phyloP scores from a whole-genome alignment of 176 grass and related monocot genomes.

The Phoenix roebelenii region DNA sequence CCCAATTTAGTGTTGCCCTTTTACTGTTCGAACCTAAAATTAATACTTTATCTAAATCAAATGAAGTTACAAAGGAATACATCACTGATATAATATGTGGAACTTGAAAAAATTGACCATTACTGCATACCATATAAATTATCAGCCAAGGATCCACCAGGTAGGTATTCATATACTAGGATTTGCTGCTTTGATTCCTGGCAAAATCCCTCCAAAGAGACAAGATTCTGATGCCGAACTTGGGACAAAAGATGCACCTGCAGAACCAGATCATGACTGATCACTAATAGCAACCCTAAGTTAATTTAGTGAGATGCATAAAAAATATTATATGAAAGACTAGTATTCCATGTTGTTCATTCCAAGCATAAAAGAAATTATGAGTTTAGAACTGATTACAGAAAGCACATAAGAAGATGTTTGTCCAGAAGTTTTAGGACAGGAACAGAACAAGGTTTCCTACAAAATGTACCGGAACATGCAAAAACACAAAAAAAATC shows the following conservation, averaged over 20 bases:
- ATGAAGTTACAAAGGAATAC: no score
- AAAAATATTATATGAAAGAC: no score
- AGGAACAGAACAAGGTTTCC: no score
- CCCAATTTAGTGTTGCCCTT: slow-evolving; percentile 34
- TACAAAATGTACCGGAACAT: no score
- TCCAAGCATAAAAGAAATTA: no score
- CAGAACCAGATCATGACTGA: neutral
- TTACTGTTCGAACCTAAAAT: slow-evolving; percentile 33
- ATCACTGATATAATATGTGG: no score
- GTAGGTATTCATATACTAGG: slow-evolving; percentile 29
- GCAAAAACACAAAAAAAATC: no score
- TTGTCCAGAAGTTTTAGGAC: no score
- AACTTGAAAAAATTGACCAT: neutral
- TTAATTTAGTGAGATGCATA: no score
- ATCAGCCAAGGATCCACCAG: slow-evolving; percentile 30
- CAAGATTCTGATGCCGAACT: slow-evolving; percentile 32
- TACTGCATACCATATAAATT: slow-evolving; percentile 33
- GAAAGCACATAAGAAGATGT: no score
- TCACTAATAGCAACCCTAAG: neutral
- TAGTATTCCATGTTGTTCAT: no score
- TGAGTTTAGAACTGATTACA: no score
- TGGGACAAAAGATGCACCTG: slow-evolving; percentile 34
- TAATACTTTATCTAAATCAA: neutral
- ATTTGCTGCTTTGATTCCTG: slow-evolving; percentile 31
- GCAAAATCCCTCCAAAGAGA: slow-evolving; percentile 34